Evolutionary conservation across 208 protist genomes (phyloP), one percentile per base, ranked within the genome.

Genomic region (Wallacemonas sp.): DNA sequence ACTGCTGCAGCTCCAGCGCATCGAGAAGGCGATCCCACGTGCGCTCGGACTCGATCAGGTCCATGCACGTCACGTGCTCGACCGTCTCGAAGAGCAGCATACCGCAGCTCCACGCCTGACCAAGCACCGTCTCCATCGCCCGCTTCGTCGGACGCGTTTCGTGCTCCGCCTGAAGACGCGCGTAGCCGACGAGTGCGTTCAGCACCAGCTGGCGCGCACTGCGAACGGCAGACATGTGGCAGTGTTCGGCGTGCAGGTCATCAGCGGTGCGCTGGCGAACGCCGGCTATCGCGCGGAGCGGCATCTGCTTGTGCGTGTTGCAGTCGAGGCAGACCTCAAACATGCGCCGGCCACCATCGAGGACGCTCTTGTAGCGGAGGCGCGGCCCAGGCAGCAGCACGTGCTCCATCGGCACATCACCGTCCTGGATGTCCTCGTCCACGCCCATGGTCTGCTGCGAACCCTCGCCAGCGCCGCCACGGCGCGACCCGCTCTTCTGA

Each of bases 31-130:
- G 80, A 61, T 87, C 70, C 92, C 91, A 96, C 56, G 70, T 83
- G 1, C 84, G 76, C 64, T 93, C 86, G 39, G 30, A 39, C 46
- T 79, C 62, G 39, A 84, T 81, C 66, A 92, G 38, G 68, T 93
- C 87, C 30, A 74, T 60, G 78, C 86, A 87, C n/a, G 82, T 76
- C 49, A 94, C 66, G 60, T 88, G 84, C 57, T 96, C 87, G 55
- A 94, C 86, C 4, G 83, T 93, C 41, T 96, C 87, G 72, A 87
- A 96, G 23, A 96, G 83, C 48, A 96, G 70, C 84, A 96, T 85
- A 32, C 91, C 91, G 72, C 88, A 94, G 55, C 87, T 88, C 86
- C 88, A 94, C 9, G 91, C 88, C 71, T 96, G 88, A 9, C 91
- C 91, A 47, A 96, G 79, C 27, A 96, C 80, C 1, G 81, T 82